Base-by-base conservation (phyloP, 2,329 filamentous ascomycete species). In the Pseudodiploospora longispora region DNA sequence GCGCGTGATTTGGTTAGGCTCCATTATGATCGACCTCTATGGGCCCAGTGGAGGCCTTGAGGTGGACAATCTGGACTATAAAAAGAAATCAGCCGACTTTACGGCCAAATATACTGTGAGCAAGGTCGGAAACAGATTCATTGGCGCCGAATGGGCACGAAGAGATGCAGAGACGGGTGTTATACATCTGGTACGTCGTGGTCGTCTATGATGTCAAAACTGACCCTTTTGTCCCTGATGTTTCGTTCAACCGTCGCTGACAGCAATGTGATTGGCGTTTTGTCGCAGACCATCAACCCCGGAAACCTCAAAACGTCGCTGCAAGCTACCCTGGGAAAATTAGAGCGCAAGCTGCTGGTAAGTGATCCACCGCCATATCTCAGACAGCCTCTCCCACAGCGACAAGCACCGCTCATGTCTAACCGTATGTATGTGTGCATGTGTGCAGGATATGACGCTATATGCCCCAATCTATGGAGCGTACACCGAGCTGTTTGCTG, bases 401-500 rank as follows among this genome's bases (percentile, higher is more conserved):
- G 19, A 19, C 19, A 19, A 19, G 19, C 19, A 19, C 19, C 19
- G 19, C 19, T 19, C 19, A 19, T 19, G 19, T 19, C 19, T 9
- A 50, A 38, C 30, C 10, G n/a, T n/a, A n/a, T n/a, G n/a, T n/a
- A n/a, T n/a, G n/a, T n/a, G n/a, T n/a, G 19, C 19, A 3, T 19
- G 19, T 19, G 19, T 19, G 19, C 5, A 46, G 38, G 9, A 35
- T 10, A 27, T 49, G 5, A 44, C 54, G 6, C 29, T 61, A 1
- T 54, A 61, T 42, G 57, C 63, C 0, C 12, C 55, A 0, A 44
- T 63, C 8, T 55, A 63, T 29, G 74, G 72, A 0, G 71, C 70
- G 0, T 75, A 73, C 51, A 72, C 72, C 0, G 64, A 70, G 46
- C 50, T 76, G 1, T 77, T 66, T 46, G 65, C 71, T 1, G 71